phyloP scores from a whole-genome alignment of 441 rosid genomes.

The Pelargonium australe region DNA sequence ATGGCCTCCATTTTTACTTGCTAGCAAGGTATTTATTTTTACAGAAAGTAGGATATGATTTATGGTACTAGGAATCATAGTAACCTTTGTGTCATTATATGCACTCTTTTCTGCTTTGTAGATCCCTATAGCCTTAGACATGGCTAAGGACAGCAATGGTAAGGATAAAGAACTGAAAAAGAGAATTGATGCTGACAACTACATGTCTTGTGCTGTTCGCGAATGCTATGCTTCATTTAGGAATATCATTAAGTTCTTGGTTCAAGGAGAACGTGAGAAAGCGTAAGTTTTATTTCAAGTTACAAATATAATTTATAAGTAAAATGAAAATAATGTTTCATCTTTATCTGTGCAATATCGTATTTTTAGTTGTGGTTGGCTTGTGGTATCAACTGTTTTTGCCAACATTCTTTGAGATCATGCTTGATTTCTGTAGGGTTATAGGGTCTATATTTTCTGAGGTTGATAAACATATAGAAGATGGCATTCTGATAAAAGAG shows the following conservation, averaged over 20 bases:
- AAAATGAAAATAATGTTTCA: background rate
- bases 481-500: constrained; percentile 37
- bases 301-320: constrained; percentile 6
- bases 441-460: constrained; percentile 55
- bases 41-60: too few species aligned
- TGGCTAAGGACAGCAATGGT: constrained; percentile 97
- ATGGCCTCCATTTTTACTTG: constrained; percentile 99
- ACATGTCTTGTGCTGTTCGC: constrained; percentile 88
- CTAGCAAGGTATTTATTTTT: constrained; percentile 72
- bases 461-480: constrained; percentile 54
- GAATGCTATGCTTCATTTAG: constrained; percentile 96
- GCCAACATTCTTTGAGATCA: constrained; percentile 2
- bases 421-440: constrained; percentile 47
- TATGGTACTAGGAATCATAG: too few species aligned
- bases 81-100: constrained; percentile 16
- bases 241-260: constrained; percentile 69
- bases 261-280: constrained; percentile 64
- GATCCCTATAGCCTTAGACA: constrained; percentile 98
- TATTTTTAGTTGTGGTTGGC: too few species aligned
- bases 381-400: constrained; percentile 5
- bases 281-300: constrained; percentile 40
- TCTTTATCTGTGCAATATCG: background rate
- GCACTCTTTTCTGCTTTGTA: constrained; percentile 25
- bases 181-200: constrained; percentile 64
- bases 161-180: constrained; percentile 87